phyloP scores from a whole-genome alignment of 805 yeast species.

The Cyberlindnera japonica region DNA sequence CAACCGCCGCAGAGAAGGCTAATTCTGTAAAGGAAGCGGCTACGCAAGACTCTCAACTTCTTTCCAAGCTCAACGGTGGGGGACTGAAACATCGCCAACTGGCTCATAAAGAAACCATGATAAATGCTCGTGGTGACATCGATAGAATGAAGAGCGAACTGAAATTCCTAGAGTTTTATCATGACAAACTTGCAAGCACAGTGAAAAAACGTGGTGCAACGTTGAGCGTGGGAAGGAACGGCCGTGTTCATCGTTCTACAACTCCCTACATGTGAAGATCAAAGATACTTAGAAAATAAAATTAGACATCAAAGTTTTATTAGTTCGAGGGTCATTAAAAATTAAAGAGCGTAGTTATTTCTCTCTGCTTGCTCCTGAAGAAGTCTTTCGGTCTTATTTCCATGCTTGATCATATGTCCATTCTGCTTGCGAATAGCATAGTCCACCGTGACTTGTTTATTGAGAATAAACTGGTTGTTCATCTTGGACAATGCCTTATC shows the following conservation, averaged over 20 bases:
- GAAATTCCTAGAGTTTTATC: constrained; percentile 18
- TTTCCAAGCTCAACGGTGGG: constrained; percentile 32
- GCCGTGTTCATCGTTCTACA: constrained; percentile 28
- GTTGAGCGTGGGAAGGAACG: constrained; percentile 26
- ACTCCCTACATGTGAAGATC: constrained; percentile 22
- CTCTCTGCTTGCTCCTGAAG: constrained; percentile 9
- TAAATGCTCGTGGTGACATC: constrained; percentile 2
- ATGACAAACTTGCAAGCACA: constrained; percentile 11
- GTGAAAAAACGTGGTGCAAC: constrained; percentile 25
- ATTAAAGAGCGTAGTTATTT: constrained; percentile 13
- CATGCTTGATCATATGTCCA: constrained; percentile 12
- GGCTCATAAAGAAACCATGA: constrained; percentile 12
- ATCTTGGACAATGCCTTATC: constrained; percentile 69
- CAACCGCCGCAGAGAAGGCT: constrained; percentile 42
- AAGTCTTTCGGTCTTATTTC: constrained; percentile 6
- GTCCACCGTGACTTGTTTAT: constrained; percentile 52
- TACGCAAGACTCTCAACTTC: constrained; percentile 25
- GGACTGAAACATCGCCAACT: constrained; percentile 29
- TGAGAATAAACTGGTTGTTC: constrained; percentile 68
- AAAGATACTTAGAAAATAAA: too few relatives aligned
- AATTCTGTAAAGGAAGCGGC: background rate
- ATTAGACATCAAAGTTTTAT: too few relatives aligned
- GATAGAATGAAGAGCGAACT: constrained; percentile 14
- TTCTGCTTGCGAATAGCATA: constrained; percentile 13
- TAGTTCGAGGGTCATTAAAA: too few relatives aligned